Base-by-base conservation (phyloP, 2,329 filamentous ascomycete species). In the Aureobasidium melanogenum region DNA sequence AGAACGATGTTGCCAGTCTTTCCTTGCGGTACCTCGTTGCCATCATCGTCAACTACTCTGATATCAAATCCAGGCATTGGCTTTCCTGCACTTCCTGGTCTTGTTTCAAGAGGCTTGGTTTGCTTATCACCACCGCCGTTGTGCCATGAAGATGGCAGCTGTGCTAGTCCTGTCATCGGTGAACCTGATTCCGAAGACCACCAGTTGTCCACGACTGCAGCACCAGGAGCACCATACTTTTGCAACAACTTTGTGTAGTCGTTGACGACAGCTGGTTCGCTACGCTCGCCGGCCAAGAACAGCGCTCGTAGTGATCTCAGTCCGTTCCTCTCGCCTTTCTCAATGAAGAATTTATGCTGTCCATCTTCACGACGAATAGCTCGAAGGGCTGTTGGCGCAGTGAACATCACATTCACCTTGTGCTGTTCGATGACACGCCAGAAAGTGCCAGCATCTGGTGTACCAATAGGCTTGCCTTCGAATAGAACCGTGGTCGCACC, bases 1-100 rank as follows among this genome's bases (percentile, higher is more conserved):
- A 97, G 79, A 10, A 97, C 91, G 64, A 97, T 94, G 71, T 97
- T 97, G 0, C 92, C 93, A 89, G 95, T 96, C 24, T 77, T 84
- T 1, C 88, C 89, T 32, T 75, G 78, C n/a, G 81, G 73, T 0
- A 95, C 79, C 70, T 91, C 87, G 1, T 81, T 79, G 5, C 92
- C 92, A 0, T 84, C 77, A 68, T 97, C 91, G 70, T 96, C 85
- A 2, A 97, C 91, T 15, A 93, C 81, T 17, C 87, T 82, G 3
- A 97, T 88, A 67, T 96, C 89, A 68, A 96, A 97, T 0, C 92
- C 93, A 0, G 91, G 92, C 86, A 95, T 91, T 0, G 91, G 83
- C 71, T 96, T 94, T 0, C 92, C 92, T 5, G 92, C 93, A 63
- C 89, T 93, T 0, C 93, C 93, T 0, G 91, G 89, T 67, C 88